These are phyloP conservation scores for Phytopythium helicoides DNA, from an alignment of 352 stramenopile species.

Conservation along the genomic window DNA sequence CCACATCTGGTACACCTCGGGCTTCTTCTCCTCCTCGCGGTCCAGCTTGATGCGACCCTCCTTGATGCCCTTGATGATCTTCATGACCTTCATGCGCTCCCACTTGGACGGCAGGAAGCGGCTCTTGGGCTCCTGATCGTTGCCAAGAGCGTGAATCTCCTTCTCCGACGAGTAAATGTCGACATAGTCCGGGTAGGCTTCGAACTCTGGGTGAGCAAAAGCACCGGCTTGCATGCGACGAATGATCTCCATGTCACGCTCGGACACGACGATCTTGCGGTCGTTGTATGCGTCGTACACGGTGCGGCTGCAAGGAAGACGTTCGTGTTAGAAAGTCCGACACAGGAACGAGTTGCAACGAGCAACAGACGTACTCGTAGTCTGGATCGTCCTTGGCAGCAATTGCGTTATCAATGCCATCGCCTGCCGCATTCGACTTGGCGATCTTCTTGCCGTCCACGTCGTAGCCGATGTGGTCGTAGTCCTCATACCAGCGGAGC, in stretches of 20 bases:
- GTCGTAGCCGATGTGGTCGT: constrained; percentile 99
- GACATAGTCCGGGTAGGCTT: constrained; percentile 91
- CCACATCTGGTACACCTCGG: constrained; percentile 92
- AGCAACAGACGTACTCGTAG: constrained; percentile 77
- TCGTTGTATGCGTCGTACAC: constrained; percentile 99
- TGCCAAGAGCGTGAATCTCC: constrained; percentile 86
- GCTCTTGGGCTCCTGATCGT: constrained; percentile 89
- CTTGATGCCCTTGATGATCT: constrained; percentile 97
- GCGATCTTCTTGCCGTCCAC: constrained; percentile 96
- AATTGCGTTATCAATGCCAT: constrained; percentile 89
- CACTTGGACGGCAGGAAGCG: constrained; percentile 97
- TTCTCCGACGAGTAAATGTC: constrained; percentile 89
- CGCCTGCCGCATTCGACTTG: constrained; percentile 83
- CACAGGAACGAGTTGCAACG: neutral
- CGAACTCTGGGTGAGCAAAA: constrained; percentile 91
- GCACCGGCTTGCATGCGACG: constrained; percentile 93
- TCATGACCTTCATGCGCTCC: constrained; percentile 97
- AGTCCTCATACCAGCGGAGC: constrained; percentile 99
- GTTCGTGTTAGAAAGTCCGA: neutral
- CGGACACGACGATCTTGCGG: constrained; percentile 94
- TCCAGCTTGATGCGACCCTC: constrained; percentile 94
- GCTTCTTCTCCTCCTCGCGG: constrained; percentile 91
- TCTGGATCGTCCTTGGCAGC: constrained; percentile 90
- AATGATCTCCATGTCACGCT: constrained; percentile 98
- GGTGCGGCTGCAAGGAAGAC: constrained; percentile 60